Conservation (phyloP, 345 rosid genomes). For the Theobroma cacao region DNA sequence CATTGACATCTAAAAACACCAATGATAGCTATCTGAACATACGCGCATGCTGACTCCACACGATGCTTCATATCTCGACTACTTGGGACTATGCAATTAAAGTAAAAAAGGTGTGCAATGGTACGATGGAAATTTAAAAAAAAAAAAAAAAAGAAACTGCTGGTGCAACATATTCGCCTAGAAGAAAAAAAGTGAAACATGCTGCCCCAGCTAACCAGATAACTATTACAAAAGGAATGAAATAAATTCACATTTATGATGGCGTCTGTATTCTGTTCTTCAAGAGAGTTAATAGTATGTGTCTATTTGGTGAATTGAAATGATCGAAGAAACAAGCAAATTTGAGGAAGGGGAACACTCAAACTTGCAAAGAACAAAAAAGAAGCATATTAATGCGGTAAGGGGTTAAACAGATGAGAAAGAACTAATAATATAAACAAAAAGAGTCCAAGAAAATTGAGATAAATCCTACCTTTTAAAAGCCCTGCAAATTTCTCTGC, state of each 20-base stretch:
- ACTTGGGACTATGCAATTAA: not conserved
- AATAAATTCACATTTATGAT: not conserved
- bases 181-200: not conserved
- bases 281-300: not conserved
- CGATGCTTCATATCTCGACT: not conserved
- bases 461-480: constrained; percentile 30
- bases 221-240: not conserved
- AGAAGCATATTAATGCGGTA: not conserved
- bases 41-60: not conserved
- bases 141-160: not conserved
- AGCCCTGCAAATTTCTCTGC: constrained; percentile 33
- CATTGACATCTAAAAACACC: not conserved
- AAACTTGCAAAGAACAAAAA: not conserved
- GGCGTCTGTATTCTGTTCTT: not conserved
- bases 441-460: constrained; percentile 2
- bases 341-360: not conserved
- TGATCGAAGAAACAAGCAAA: not conserved
- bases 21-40: not conserved
- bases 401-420: not conserved
- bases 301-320: not conserved
- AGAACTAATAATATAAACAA: not conserved
- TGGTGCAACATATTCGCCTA: not conserved
- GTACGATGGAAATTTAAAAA: not conserved
- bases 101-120: not conserved
- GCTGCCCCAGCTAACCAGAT: not conserved